Conservation (phyloP, 106 monocot species). For the Dendrobium officinale region DNA sequence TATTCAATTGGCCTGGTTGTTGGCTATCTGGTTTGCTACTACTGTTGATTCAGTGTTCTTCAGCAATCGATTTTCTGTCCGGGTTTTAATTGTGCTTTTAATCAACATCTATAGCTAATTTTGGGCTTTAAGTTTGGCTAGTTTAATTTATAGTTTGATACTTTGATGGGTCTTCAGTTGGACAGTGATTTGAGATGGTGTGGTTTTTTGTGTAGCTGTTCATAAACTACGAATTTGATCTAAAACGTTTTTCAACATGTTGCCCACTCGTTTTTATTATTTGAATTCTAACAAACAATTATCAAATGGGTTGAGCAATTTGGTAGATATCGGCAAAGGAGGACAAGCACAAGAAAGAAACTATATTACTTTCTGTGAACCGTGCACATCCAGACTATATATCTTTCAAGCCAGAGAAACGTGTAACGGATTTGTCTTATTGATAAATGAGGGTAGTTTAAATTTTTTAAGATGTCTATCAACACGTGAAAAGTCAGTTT, state of each 20-base stretch:
- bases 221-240: neutral
- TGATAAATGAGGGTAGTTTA: too few relatives aligned
- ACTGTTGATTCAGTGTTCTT: neutral
- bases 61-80: neutral
- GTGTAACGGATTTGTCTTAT: neutral
- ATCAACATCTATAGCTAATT: too few relatives aligned
- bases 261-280: neutral
- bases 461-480: too few relatives aligned
- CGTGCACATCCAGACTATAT: constrained; percentile 65
- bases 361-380: constrained; percentile 58
- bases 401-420: constrained; percentile 81
- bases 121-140: neutral
- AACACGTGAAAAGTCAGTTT: too few relatives aligned
- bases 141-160: too few relatives aligned
- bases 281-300: neutral
- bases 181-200: neutral
- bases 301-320: neutral
- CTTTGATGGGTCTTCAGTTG: too few relatives aligned
- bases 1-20: neutral
- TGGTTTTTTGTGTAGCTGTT: neutral
- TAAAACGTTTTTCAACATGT: neutral
- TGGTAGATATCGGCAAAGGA: constrained; percentile 80
- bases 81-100: neutral
- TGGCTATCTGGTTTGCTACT: neutral
- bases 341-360: constrained; percentile 89